A percentile compares a stretch with the other conserved stretches of the same genome.
phyloP scores from a whole-genome alignment of 345 rosid genomes.

The Aquilaria yunnanensis region DNA sequence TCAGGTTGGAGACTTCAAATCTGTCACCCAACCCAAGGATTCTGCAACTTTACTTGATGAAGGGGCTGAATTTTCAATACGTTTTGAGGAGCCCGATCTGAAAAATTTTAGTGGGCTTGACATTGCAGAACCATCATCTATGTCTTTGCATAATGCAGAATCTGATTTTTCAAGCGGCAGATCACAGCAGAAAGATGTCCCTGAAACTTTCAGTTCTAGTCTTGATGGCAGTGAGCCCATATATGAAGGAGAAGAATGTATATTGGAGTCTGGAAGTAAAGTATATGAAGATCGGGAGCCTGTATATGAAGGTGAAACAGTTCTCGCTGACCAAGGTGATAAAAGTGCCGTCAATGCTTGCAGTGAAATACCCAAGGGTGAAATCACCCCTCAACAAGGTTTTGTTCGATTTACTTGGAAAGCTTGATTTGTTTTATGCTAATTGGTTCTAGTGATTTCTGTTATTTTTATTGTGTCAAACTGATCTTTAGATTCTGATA shows the following conservation, averaged over 20 bases:
- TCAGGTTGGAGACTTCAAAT: conserved; percentile 24
- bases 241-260: conserved; percentile 97
- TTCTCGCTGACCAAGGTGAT: conserved; percentile 78
- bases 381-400: conserved; percentile 78
- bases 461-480: background rate
- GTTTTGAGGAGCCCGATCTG: conserved; percentile 20
- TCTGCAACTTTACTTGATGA: conserved; percentile 17
- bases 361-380: conserved; percentile 36
- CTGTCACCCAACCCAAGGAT: conserved; percentile 26
- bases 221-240: conserved; percentile 81
- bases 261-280: conserved; percentile 51
- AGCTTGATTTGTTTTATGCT: background rate
- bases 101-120: conserved; percentile 23
- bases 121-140: conserved; percentile 13
- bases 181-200: conserved; percentile 37
- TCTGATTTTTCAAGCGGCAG: conserved; percentile 47
- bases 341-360: conserved; percentile 34
- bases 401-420: conserved; percentile 9
- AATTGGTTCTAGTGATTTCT: too few species aligned
- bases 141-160: conserved; percentile 30
- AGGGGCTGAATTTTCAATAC: conserved; percentile 13
- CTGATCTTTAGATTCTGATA: background rate
- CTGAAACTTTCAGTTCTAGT: conserved; percentile 44
- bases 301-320: conserved; percentile 92
- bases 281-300: conserved; percentile 68